Evolutionary conservation across 805 yeast genomes (phyloP), one percentile per base, ranked within the genome.

Genomic region (Ogataea angusta): DNA sequence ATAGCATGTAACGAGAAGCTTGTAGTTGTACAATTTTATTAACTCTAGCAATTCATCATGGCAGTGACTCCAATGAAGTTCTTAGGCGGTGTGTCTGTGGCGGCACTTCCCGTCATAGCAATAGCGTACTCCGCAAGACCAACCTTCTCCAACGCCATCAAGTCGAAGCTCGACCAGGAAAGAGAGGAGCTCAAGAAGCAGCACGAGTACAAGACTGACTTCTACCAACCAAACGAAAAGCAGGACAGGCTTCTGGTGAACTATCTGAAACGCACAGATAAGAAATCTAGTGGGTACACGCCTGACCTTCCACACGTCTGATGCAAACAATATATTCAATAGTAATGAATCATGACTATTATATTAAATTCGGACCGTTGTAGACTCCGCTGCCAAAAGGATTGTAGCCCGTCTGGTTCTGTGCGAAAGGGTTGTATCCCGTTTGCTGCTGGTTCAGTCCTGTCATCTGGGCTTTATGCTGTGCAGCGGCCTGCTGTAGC

Each of bases 81-180:
- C 42, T 16, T 54, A 12, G 54, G 53, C 22, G 64, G 59, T 39
- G 56, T 60, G 26, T 42, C 57, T 4, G 34, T 61, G 8, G 64
- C 51, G 15, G 54, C 65, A 8, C 45, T 57, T 31, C 66, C 66
- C 36, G 36, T 60, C 24, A 46, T 47, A 24, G 36, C 53, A 6
- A 51, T 61, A 5, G 50, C 61, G 1, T 24, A 42, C 9, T 40
- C 47, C 14, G 55, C 59, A 16, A 62, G 67, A 54, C 68, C 68
- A 29, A 55, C 63, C 2, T 63, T 62, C 45, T 62, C 66, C 6
- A 63, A 63, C 37, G 63, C 66, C 6, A 61, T 63, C 46, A 49
- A 59, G 37, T 53, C 53, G 16, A 60, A 61, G 36, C 45, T 63
- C 18, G 56, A 57, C 24, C 66, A 60, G 45, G 65, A 63, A 45